A percentile compares a stretch with the other conserved stretches of the same genome.
These are phyloP conservation scores for Pleomassaria siparia DNA, from an alignment of 2,329 filamentous ascomycete species.

Conservation along the genomic window DNA sequence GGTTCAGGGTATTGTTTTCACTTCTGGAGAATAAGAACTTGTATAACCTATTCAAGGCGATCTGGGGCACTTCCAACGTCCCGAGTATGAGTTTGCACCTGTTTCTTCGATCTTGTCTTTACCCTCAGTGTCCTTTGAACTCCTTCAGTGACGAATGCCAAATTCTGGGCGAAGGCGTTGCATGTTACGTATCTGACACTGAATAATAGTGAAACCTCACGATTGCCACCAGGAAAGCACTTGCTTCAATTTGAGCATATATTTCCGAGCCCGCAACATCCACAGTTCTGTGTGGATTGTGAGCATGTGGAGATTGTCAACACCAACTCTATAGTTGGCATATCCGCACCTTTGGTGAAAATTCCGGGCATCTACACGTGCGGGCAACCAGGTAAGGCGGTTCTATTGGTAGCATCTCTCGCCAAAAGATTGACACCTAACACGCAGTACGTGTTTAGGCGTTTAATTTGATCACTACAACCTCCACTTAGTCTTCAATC, in stretches of 20 bases:
- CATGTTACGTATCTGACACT: not conserved
- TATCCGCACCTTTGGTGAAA: conserved; percentile 8
- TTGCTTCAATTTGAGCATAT: conserved; percentile 17
- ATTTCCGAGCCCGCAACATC: conserved; percentile 8
- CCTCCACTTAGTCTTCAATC: conserved; percentile 4
- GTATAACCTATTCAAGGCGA: conserved; percentile 7
- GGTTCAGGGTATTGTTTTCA: conserved; percentile 17
- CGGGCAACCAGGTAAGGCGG: conserved; percentile 10
- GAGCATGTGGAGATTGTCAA: conserved; percentile 16
- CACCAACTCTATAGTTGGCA: not conserved
- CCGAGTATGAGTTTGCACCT: conserved; percentile 11
- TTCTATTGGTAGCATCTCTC: not conserved
- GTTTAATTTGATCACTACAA: conserved; percentile 13
- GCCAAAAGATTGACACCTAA: not conserved
- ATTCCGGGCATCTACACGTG: conserved; percentile 17
- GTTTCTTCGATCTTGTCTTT: no score
- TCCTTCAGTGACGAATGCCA: not conserved
- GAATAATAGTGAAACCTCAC: conserved; percentile 19
- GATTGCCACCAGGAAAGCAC: conserved; percentile 18
- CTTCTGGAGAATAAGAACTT: conserved; percentile 1
- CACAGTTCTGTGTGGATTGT: conserved; percentile 20
- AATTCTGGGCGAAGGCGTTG: not conserved
- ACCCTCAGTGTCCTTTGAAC: not conserved
- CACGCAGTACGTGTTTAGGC: conserved; percentile 1
- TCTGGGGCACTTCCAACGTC: conserved; percentile 9